Percentiles rank a stretch among this genome's conserved stretches.
Conservation (phyloP, 2,329 filamentous ascomycete species). For the Beauveria pseudobassiana region DNA sequence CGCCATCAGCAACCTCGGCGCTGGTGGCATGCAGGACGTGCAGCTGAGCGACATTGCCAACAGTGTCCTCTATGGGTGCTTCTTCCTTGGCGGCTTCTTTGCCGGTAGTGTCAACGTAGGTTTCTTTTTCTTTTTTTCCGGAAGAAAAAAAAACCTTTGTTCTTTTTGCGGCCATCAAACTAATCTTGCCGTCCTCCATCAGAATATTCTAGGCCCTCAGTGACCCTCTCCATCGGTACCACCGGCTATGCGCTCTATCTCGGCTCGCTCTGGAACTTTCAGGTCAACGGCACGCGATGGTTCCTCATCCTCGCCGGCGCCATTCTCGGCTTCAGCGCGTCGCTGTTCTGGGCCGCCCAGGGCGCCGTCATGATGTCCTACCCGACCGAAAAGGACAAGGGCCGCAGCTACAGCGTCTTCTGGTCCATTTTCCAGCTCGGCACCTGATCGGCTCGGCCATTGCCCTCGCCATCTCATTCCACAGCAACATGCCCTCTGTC, state of each 20-base stretch:
- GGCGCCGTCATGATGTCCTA: conserved; percentile 79
- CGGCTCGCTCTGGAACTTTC: conserved; percentile 58
- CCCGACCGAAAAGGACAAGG: conserved; percentile 67
- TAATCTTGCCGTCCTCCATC: background rate
- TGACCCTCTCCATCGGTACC: conserved; percentile 59
- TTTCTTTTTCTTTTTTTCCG: background rate
- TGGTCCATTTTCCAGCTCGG: conserved; percentile 88
- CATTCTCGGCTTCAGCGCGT: conserved; percentile 63
- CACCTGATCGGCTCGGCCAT: conserved; percentile 63
- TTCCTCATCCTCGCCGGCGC: conserved; percentile 66
- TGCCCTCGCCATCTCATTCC: conserved; percentile 17
- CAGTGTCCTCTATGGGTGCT: conserved; percentile 47
- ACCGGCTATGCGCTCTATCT: conserved; percentile 66
- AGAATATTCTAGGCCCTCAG: conserved; percentile 59
- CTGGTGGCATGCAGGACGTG: conserved; percentile 10
- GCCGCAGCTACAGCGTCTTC: conserved; percentile 74
- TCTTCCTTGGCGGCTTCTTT: conserved; percentile 54
- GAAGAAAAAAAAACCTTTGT: no score
- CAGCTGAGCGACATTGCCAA: conserved; percentile 14
- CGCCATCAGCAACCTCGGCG: conserved; percentile 13
- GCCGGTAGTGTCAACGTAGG: conserved; percentile 57
- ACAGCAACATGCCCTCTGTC: conserved; percentile 16
- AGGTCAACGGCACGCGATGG: conserved; percentile 54
- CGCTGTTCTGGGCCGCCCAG: conserved; percentile 67
- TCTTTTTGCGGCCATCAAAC: background rate